Evolutionary conservation across 2,329 filamentous ascomycete species (phyloP).

Genomic region (Teratosphaeriaceae sp.): DNA sequence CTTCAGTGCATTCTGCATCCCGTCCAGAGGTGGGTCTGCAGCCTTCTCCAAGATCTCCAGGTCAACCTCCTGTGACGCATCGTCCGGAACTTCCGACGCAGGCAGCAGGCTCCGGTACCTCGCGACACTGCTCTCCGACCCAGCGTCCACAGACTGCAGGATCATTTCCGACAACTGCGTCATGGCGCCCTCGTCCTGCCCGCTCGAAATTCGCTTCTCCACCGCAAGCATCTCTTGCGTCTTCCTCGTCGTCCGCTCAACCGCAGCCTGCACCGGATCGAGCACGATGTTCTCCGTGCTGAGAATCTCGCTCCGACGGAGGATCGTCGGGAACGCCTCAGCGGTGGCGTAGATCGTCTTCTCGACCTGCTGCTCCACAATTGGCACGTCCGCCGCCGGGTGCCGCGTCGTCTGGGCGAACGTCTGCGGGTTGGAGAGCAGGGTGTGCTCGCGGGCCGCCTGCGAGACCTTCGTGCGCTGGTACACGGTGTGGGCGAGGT

Average conservation of each 20-base stretch:
- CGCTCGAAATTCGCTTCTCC: slow-evolving; percentile 58
- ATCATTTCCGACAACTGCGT: slow-evolving; percentile 68
- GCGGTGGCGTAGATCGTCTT: slow-evolving; percentile 79
- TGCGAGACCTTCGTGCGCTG: slow-evolving; percentile 80
- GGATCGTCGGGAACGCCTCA: slow-evolving; percentile 84
- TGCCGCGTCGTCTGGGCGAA: slow-evolving; percentile 73
- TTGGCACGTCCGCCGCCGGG: slow-evolving; percentile 54
- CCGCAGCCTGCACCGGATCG: slow-evolving; percentile 72
- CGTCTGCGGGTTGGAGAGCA: slow-evolving; percentile 67
- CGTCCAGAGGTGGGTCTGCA: slow-evolving; percentile 39
- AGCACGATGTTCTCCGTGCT: slow-evolving; percentile 59
- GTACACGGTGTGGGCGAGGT: slow-evolving; percentile 75
- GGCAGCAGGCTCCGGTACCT: slow-evolving; percentile 71
- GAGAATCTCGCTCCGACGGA: slow-evolving; percentile 80
- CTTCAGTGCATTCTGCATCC: slow-evolving; percentile 70
- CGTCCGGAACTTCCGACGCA: slow-evolving; percentile 32
- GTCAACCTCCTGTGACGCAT: slow-evolving; percentile 32
- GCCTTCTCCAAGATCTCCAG: slow-evolving; percentile 16
- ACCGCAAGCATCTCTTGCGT: slow-evolving; percentile 74
- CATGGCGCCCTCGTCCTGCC: slow-evolving; percentile 54
- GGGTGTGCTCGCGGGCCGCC: slow-evolving; percentile 76
- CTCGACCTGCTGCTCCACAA: slow-evolving; percentile 69
- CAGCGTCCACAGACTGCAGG: slow-evolving; percentile 66
- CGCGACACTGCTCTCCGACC: slow-evolving; percentile 69
- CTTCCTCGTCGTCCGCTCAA: slow-evolving; percentile 86